These are phyloP conservation scores for Penicillium crystallinum DNA, from an alignment of 495 filamentous ascomycete species.

Conservation along the genomic window DNA sequence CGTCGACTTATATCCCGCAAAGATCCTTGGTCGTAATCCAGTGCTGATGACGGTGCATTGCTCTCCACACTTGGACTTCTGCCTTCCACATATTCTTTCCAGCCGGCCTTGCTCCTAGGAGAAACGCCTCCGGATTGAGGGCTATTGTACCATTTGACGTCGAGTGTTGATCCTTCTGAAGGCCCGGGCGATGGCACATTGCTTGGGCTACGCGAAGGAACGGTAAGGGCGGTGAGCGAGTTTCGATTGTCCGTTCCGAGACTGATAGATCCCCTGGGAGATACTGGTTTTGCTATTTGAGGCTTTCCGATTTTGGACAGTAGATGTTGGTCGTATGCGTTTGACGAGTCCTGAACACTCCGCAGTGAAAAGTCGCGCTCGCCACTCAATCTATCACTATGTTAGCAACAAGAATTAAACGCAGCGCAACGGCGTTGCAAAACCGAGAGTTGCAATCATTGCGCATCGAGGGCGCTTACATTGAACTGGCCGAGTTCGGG, in stretches of 20 bases:
- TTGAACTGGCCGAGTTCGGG: slow-evolving; percentile 37
- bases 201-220: slow-evolving; percentile 33
- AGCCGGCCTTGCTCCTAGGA: slow-evolving; percentile 37
- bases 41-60: slow-evolving; percentile 39
- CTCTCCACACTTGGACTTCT: slow-evolving; percentile 50
- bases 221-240: slow-evolving; percentile 44
- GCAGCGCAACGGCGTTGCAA: not conserved
- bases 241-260: slow-evolving; percentile 49
- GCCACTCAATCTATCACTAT: slow-evolving; percentile 48
- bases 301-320: slow-evolving; percentile 69
- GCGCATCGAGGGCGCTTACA: slow-evolving; percentile 30
- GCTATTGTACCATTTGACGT: slow-evolving; percentile 41
- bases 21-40: slow-evolving; percentile 35
- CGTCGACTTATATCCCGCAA: slow-evolving; percentile 34
- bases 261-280: slow-evolving; percentile 51
- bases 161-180: slow-evolving; percentile 38
- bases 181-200: slow-evolving; percentile 44
- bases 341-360: slow-evolving; percentile 55
- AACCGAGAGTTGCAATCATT: not conserved
- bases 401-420: slow-evolving; percentile 5
- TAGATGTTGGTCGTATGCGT: slow-evolving; percentile 74
- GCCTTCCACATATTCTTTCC: slow-evolving; percentile 42
- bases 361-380: slow-evolving; percentile 53
- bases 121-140: slow-evolving; percentile 44
- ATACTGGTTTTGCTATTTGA: slow-evolving; percentile 59